Conservation (phyloP, 1,139 yeast genomes). For the Wickerhamomyces sp. region DNA sequence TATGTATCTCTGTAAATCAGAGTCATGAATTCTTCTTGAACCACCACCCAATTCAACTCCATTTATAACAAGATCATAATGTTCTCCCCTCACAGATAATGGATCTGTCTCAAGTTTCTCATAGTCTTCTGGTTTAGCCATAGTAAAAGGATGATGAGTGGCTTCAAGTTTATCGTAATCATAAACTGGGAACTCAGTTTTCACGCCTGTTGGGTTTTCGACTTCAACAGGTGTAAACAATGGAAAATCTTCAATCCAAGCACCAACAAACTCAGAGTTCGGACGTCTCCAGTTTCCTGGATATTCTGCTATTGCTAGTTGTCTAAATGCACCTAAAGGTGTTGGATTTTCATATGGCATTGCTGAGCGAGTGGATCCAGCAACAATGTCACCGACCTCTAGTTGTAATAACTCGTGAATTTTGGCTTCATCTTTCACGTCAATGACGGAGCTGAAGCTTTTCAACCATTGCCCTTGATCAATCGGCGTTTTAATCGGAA, state of each 20-base stretch:
- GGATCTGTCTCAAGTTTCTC: constrained; percentile 50
- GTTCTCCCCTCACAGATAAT: constrained; percentile 76
- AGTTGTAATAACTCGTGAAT: constrained; percentile 37
- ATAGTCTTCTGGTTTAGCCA: constrained; percentile 74
- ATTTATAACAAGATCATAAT: constrained; percentile 87
- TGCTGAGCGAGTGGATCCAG: constrained; percentile 64
- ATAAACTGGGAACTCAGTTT: constrained; percentile 55
- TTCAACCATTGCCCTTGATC: constrained; percentile 42
- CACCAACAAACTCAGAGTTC: constrained; percentile 46
- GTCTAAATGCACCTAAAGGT: constrained; percentile 84
- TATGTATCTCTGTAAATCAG: constrained; percentile 66
- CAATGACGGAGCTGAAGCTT: constrained; percentile 24
- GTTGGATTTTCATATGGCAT: constrained; percentile 88
- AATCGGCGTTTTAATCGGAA: constrained; percentile 38
- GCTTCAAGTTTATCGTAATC: constrained; percentile 47
- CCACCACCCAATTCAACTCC: constrained; percentile 99
- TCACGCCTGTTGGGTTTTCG: constrained; percentile 10
- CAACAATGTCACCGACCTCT: constrained; percentile 66
- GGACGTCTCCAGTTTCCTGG: constrained; percentile 36
- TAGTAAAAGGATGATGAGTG: constrained; percentile 96
- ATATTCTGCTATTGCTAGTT: constrained; percentile 53
- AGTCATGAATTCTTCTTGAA: constrained; percentile 88
- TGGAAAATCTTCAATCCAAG: constrained; percentile 92
- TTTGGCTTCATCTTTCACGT: constrained; percentile 28
- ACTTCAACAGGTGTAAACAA: constrained; percentile 70